Percentiles rank a stretch among this genome's conserved stretches.
phyloP scores from a whole-genome alignment of 2,329 filamentous ascomycete genomes.

The Immersiporthe knoxdaviesiana region DNA sequence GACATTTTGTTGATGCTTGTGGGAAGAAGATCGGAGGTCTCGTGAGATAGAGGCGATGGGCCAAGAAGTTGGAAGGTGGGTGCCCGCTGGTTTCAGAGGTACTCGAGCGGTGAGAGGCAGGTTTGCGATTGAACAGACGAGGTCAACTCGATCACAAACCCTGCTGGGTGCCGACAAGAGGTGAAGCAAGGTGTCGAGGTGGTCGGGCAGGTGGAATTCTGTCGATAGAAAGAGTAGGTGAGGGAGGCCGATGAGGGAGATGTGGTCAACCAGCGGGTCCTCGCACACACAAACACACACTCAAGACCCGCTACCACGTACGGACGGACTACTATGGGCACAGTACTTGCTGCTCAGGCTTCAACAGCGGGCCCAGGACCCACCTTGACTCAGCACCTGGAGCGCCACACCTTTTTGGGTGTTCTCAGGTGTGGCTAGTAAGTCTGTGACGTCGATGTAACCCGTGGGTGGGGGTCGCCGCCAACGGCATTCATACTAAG shows the following conservation, averaged over 20 bases:
- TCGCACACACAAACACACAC: neutral
- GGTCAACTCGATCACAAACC: neutral
- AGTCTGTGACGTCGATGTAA: constrained; percentile 23
- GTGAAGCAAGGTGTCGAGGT: neutral
- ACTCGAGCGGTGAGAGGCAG: neutral
- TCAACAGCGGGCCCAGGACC: neutral
- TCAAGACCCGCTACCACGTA: constrained; percentile 7
- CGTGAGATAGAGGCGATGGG: neutral
- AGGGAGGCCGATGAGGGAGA: constrained; percentile 10
- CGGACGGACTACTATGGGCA: neutral
- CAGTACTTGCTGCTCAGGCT: neutral
- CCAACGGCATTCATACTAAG: no score
- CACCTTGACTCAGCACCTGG: neutral
- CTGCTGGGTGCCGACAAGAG: neutral
- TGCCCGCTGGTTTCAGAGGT: neutral
- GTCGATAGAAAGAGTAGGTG: constrained; percentile 1
- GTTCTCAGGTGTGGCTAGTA: neutral
- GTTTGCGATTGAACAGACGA: neutral
- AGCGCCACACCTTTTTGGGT: neutral
- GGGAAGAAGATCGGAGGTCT: neutral
- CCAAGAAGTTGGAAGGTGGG: neutral
- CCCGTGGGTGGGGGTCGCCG: constrained; percentile 18
- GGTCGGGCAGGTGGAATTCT: neutral
- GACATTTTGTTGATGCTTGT: constrained; percentile 62
- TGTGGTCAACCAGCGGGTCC: constrained; percentile 11